Base-by-base conservation (phyloP, 2,329 filamentous ascomycete genomes). In the Penicillium sp. region DNA sequence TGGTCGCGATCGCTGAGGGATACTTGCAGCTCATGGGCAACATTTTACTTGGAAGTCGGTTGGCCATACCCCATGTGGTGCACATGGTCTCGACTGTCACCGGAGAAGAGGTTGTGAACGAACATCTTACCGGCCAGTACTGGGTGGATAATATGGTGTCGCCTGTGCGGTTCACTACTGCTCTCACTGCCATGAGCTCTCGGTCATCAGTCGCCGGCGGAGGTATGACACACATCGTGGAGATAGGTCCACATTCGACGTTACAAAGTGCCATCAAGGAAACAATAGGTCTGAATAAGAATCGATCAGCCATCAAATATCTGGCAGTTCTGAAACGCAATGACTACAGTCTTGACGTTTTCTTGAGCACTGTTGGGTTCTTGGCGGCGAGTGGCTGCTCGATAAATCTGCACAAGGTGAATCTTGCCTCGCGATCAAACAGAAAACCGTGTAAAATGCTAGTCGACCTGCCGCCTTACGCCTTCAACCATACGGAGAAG, bases 141-240 rank as follows among this genome's bases (percentile, higher is more conserved):
- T 69, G 67, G 67, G 58, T 64, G 2, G 53, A 61, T 2, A 69
- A 69, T 23, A 58, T 69, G 57, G 52, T 65, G 0, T 65, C 61
- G 1, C 65, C 65, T 0, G 67, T 69, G 2, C 55, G 46, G 0
- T 69, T 69, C 41, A 54, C 53, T 2, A 50, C 50, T 3, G 62
- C 54, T 1, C 35, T 67, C n/a, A 43, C 42, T n/a, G 40, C 33
- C 24, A 57, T 60, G 56, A 40, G 44, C 1, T 44, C 49, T 4
- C 33, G 13, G 3, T 10, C 23, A 20, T 40, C 4, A 2, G 12
- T 8, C 1, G 8, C 23, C 3, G 27, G 32, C 6, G 44, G 24
- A 1, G 25, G 44, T 27, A 41, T 46, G 6, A 57, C 62, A 28
- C 44, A 62, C 6, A 32, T 69, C 12, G 37, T 69, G 27, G 66